phyloP scores from a whole-genome alignment of 495 filamentous ascomycete species.

The Penicillium goetzii region DNA sequence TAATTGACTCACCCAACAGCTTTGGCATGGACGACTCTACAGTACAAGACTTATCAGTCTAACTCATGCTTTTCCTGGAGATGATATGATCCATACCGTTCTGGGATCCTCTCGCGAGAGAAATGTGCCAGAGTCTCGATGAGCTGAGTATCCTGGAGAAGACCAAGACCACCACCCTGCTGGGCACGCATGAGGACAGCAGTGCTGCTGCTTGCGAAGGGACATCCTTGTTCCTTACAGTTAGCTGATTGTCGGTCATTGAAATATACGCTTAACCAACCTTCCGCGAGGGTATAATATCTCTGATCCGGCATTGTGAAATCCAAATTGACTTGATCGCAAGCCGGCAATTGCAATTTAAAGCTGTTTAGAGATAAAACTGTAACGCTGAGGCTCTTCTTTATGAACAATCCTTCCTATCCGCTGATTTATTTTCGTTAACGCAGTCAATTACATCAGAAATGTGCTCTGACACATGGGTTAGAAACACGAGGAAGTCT shows the following conservation, averaged over 20 bases:
- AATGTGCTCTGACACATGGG: neutral
- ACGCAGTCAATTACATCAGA: neutral
- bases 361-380: neutral
- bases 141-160: conserved; percentile 42
- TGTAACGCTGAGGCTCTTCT: neutral
- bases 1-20: conserved; percentile 43
- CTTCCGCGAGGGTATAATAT: conserved; percentile 18
- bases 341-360: neutral
- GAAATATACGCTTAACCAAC: neutral
- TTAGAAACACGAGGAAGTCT: neutral
- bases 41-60: neutral
- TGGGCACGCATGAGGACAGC: conserved; percentile 34
- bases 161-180: conserved; percentile 34
- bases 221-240: conserved; percentile 20
- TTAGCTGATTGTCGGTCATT: neutral
- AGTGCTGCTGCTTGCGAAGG: conserved; percentile 37
- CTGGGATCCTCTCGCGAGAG: conserved; percentile 56
- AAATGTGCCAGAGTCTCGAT: conserved; percentile 60
- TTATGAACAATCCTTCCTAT: neutral
- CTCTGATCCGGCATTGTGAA: conserved; percentile 6
- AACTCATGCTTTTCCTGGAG: neutral
- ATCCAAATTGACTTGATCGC: neutral
- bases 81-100: conserved; percentile 34
- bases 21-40: conserved; percentile 62
- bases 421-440: neutral